These are phyloP conservation scores for Daedaleopsis nitida DNA, from an alignment of 768 basidiomycete genomes.

Conservation along the genomic window DNA sequence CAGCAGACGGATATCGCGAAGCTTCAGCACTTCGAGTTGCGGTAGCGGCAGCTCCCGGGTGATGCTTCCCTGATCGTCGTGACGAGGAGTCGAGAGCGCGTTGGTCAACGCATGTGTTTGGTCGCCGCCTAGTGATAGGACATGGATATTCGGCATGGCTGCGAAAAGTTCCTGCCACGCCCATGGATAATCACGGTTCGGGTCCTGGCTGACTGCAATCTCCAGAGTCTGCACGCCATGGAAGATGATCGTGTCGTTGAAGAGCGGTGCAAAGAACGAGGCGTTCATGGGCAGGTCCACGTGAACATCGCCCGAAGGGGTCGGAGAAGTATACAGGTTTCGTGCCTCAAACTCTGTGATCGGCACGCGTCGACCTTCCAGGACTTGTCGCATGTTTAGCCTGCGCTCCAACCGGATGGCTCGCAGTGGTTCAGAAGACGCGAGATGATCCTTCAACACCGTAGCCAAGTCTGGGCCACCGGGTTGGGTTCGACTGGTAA, in stretches of 20 bases:
- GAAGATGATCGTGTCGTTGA: background rate
- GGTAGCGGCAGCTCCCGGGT: slow-evolving; percentile 2
- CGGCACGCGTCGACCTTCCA: background rate
- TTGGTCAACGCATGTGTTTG: slow-evolving; percentile 3
- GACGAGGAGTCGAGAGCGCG: slow-evolving; percentile 1
- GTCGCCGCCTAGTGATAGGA: background rate
- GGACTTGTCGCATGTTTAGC: background rate
- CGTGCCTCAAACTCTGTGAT: too few species aligned
- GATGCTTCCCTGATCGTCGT: background rate
- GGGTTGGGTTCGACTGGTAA: background rate
- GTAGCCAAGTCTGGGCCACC: background rate
- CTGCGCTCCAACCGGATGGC: background rate
- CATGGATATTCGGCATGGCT: slow-evolving; percentile 9
- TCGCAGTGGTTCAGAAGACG: background rate
- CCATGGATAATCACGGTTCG: background rate
- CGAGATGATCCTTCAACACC: background rate
- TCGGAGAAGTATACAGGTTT: too few species aligned
- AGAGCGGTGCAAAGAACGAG: background rate
- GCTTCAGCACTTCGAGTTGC: background rate
- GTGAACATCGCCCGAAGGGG: too few species aligned
- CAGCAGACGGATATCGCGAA: background rate
- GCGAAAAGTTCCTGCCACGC: slow-evolving; percentile 11
- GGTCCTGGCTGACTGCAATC: background rate
- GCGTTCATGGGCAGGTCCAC: background rate
- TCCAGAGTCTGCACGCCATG: background rate